These are phyloP conservation scores for Aspergillus amoenus DNA, from an alignment of 2,329 filamentous ascomycete species.

Conservation along the genomic window DNA sequence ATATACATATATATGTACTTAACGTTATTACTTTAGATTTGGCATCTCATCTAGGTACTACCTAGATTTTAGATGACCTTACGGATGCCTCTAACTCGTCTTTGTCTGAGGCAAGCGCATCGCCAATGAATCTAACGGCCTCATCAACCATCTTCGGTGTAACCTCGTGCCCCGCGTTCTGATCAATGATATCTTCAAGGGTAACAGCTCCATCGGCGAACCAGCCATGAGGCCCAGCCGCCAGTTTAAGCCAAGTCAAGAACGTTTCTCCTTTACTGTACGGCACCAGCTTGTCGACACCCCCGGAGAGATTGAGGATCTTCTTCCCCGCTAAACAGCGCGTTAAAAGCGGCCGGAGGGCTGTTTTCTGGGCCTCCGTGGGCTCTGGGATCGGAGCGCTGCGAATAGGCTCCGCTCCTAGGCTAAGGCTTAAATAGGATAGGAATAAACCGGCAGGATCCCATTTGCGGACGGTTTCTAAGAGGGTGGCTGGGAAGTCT, in stretches of 20 bases:
- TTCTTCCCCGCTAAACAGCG: conserved; percentile 50
- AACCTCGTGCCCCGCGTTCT: conserved; percentile 59
- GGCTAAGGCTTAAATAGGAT: conserved; percentile 40
- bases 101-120: conserved; percentile 35
- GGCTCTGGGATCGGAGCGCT: conserved; percentile 36
- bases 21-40: too few relatives aligned
- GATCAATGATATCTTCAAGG: conserved; percentile 59
- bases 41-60: conserved; percentile 27
- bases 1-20: neutral
- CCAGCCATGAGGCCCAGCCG: conserved; percentile 42
- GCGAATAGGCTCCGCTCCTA: conserved; percentile 26
- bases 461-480: conserved; percentile 60
- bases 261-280: conserved; percentile 58
- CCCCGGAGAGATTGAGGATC: conserved; percentile 55
- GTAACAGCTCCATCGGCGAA: conserved; percentile 51
- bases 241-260: conserved; percentile 55
- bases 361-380: conserved; percentile 44
- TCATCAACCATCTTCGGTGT: conserved; percentile 56
- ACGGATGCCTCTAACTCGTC: conserved; percentile 24
- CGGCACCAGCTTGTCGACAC: conserved; percentile 60
- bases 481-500: conserved; percentile 72
- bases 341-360: conserved; percentile 44
- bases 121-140: conserved; percentile 54
- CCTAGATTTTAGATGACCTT: conserved; percentile 37
- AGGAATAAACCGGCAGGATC: conserved; percentile 79